Percentiles rank a stretch among this genome's conserved stretches.
Conservation (phyloP, 306 rosid species). For the Glycyrrhiza uralensis region DNA sequence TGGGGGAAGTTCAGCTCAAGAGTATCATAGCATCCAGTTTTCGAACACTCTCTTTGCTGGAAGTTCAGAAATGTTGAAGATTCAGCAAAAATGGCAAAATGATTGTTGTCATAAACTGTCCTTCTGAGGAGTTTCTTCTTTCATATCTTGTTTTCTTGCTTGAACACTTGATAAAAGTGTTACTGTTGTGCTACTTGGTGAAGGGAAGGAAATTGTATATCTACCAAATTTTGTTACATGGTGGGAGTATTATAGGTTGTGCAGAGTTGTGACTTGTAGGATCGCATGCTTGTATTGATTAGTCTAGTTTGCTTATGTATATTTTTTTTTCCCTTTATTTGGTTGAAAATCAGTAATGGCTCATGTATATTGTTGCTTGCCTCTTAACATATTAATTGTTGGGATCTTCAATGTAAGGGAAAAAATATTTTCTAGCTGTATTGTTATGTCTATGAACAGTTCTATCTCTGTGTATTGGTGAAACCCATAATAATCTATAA, state of each 20-base stretch:
- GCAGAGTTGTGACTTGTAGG: constrained; percentile 54
- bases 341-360: neutral
- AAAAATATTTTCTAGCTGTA: neutral
- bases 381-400: constrained; percentile 39
- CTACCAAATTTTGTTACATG: constrained; percentile 47
- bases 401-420: constrained; percentile 28
- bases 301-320: constrained; percentile 46
- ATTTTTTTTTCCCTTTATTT: constrained; percentile 9
- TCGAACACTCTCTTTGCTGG: constrained; percentile 7
- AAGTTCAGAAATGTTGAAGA: constrained; percentile 25
- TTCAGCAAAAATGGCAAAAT: constrained; percentile 13
- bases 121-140: constrained; percentile 27
- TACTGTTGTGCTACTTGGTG: constrained; percentile 17
- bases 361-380: constrained; percentile 43
- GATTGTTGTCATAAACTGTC: constrained; percentile 25
- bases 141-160: constrained; percentile 19
- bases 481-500: neutral
- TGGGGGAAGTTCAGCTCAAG: constrained; percentile 62
- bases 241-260: constrained; percentile 47
- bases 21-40: constrained; percentile 25
- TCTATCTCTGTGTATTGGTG: neutral
- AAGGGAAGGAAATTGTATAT: constrained; percentile 40
- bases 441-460: neutral
- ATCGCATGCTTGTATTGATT: constrained; percentile 29
- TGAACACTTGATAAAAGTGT: constrained; percentile 4